Evolutionary conservation across 2,329 filamentous ascomycete genomes (phyloP).

Genomic region (Fusarium nygamai): DNA sequence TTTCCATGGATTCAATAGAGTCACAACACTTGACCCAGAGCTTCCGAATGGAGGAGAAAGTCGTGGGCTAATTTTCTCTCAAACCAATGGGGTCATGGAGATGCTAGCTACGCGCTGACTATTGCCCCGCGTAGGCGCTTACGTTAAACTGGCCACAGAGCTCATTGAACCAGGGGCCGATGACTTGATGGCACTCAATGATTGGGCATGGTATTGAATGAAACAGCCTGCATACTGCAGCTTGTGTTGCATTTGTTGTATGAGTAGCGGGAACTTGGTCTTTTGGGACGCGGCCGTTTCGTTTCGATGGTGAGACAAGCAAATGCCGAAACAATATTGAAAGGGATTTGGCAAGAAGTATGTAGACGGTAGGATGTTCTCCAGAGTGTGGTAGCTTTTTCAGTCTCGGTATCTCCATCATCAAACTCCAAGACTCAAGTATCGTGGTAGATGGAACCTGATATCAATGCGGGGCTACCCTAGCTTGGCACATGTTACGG

Average conservation of each 20-base stretch:
- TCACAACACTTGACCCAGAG: not conserved
- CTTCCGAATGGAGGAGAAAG: conserved; percentile 22
- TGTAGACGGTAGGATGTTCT: not conserved
- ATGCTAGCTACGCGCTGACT: conserved; percentile 22
- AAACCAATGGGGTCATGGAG: conserved; percentile 22
- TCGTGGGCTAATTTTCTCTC: conserved; percentile 17
- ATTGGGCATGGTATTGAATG: conserved; percentile 15
- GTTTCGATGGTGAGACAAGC: not conserved
- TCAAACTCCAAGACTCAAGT: conserved; percentile 2
- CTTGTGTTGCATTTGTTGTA: not conserved
- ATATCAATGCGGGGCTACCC: conserved; percentile 30
- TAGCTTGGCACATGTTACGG: conserved; percentile 32
- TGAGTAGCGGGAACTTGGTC: conserved; percentile 20
- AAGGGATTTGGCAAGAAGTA: not conserved
- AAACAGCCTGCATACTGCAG: not conserved
- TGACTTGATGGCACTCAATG: conserved; percentile 11
- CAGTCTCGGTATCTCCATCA: not conserved
- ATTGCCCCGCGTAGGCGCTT: conserved; percentile 31
- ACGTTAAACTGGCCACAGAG: conserved; percentile 11
- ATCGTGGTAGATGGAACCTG: conserved; percentile 11
- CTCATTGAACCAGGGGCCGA: not conserved
- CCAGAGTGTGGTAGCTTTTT: not conserved
- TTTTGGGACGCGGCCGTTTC: conserved; percentile 15
- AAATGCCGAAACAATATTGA: not conserved
- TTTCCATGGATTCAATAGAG: not conserved